Evolutionary conservation across 139 green algal genomes (phyloP), one percentile per base, ranked within the genome.

Genomic region (Micromonas pusilla): DNA sequence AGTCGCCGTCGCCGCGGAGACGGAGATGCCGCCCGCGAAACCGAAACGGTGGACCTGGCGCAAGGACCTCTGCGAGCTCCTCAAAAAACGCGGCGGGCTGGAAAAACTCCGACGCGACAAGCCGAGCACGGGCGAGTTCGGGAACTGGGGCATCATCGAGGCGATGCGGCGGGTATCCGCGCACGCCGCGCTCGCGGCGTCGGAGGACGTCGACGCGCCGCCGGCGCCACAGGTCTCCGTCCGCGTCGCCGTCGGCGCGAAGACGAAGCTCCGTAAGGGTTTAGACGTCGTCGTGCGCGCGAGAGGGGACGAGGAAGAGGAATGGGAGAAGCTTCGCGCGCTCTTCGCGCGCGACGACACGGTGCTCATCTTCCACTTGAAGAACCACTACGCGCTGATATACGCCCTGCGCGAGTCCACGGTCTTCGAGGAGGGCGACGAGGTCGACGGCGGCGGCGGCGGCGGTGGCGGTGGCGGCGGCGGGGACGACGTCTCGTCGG

Each of bases 321-420:
- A 73, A 26, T 73, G 66, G 66, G 28, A 16, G 28, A 13, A 16
- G 30, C 66, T 53, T 20, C 16, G 66, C 28, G 66, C n/a, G 26
- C 30, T 39, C 28, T 73, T 45, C 30, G 33, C 66, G 30, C 33
- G 30, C 5, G 30, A n/a, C 30, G 26, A 26, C 66, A 53, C 28
- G 28, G 28, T 26, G 66, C 62, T 73, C 5, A 39, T 73, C 5
- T 45, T 52, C 66, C 66, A 73, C 66, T 5, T 73, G 5, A 33
- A 45, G 30, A 73, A 73, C 66, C 66, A 73, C 66, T 73, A 73
- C 66, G 66, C 66, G 66, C 66, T 73, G 28, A 26, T 45, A 26
- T 16, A 57, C 45, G 45, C 45, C 9, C 45, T 57, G 45, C 45
- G 45, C 9, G 45, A 57, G 45, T 16, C 9, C 9, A 57, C 45